phyloP scores from a whole-genome alignment of 352 stramenopile genomes.

The Phytophthora melonis region DNA sequence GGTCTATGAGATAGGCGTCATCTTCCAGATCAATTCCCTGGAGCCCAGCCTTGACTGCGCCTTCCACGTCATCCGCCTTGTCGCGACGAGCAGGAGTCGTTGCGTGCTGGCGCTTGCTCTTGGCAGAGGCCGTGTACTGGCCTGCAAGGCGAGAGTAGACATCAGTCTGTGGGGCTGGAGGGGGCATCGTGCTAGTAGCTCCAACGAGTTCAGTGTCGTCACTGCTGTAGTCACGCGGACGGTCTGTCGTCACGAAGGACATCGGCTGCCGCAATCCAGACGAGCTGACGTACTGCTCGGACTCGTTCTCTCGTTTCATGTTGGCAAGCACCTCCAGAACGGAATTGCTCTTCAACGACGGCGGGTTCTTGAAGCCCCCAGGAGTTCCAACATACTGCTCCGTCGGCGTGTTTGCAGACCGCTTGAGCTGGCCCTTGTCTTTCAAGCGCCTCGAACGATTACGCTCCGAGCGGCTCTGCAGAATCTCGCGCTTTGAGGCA shows the following conservation, averaged over 20 bases:
- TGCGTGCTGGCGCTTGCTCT: conserved; percentile 79
- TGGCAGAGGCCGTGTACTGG: conserved; percentile 85
- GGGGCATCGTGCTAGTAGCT: conserved; percentile 38
- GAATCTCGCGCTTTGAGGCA: conserved; percentile 80
- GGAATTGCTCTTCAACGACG: conserved; percentile 68
- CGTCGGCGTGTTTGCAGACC: conserved; percentile 58
- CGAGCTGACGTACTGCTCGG: conserved; percentile 55
- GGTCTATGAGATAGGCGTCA: conserved; percentile 33
- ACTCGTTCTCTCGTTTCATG: conserved; percentile 86
- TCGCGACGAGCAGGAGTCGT: conserved; percentile 37
- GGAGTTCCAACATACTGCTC: conserved; percentile 54
- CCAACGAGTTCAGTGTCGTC: conserved; percentile 34
- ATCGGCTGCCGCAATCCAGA: conserved; percentile 56
- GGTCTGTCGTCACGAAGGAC: conserved; percentile 51
- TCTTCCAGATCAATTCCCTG: conserved; percentile 37
- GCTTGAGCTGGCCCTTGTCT: conserved; percentile 67
- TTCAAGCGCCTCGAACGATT: conserved; percentile 78
- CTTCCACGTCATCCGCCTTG: conserved; percentile 48
- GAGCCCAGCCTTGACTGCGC: conserved; percentile 26
- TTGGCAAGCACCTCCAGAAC: conserved; percentile 86
- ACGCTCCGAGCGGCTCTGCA: conserved; percentile 78
- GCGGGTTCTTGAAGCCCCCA: conserved; percentile 59
- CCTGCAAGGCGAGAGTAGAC: conserved; percentile 85
- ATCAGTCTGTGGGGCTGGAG: conserved; percentile 67
- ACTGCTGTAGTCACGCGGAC: conserved; percentile 48